A percentile compares a stretch with the other conserved stretches of the same genome.
Conservation (phyloP, 1,284 basidiomycete genomes). For the Ganoderma lucidum region DNA sequence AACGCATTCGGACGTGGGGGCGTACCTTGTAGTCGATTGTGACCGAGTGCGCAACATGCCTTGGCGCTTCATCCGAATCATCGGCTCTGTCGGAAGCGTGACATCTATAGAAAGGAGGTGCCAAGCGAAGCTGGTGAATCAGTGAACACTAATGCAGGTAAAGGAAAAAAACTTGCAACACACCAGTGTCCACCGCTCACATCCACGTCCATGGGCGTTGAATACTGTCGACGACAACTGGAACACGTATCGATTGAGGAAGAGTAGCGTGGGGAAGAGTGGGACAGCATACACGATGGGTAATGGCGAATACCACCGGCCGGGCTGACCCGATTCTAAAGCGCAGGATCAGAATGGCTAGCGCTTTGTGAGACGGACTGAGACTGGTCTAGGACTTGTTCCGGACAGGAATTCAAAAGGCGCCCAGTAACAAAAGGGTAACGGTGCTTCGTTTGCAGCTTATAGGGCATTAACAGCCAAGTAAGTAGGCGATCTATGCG, state of each 20-base stretch:
- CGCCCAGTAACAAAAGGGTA: no score
- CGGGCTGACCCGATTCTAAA: no score
- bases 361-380: no score
- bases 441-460: no score
- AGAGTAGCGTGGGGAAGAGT: background rate
- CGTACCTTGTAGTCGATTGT: background rate
- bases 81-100: background rate
- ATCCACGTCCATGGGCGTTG: background rate
- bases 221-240: background rate
- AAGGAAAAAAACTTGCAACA: background rate
- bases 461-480: no score
- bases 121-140: background rate
- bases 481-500: no score
- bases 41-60: background rate
- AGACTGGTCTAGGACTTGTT: no score
- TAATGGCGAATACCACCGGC: no score
- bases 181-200: background rate
- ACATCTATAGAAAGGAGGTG: background rate
- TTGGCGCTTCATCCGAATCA: background rate
- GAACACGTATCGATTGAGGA: background rate
- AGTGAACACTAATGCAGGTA: background rate
- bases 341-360: no score
- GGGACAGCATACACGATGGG: background rate
- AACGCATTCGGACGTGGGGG: slow-evolving; percentile 12
- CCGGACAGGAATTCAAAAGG: no score